Conservation (phyloP, 768 basidiomycete genomes). For the Leccinum boreale region DNA sequence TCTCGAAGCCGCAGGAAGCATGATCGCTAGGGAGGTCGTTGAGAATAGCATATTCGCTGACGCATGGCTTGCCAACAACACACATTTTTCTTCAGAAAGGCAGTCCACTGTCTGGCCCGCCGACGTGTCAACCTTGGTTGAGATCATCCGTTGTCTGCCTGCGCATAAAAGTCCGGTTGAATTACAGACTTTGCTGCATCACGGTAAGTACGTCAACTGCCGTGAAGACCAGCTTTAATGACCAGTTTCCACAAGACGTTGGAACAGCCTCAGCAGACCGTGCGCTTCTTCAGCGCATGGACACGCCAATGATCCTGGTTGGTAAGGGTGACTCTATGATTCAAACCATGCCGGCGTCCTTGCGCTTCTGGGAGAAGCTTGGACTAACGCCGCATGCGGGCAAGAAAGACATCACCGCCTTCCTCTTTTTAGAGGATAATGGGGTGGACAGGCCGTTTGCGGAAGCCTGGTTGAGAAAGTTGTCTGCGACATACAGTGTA, state of each 20-base stretch:
- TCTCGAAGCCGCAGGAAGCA: slow-evolving; percentile 62
- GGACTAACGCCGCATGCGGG: slow-evolving; percentile 71
- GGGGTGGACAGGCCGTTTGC: slow-evolving; percentile 46
- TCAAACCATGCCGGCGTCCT: slow-evolving; percentile 64
- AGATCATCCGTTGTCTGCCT: slow-evolving; percentile 31
- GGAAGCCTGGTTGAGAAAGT: slow-evolving; percentile 55
- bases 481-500: slow-evolving; percentile 59
- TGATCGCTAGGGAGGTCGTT: slow-evolving; percentile 65
- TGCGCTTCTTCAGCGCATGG: slow-evolving; percentile 32
- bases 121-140: slow-evolving; percentile 50
- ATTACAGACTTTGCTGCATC: slow-evolving; percentile 42
- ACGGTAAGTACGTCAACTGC: slow-evolving; percentile 25
- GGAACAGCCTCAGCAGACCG: slow-evolving; percentile 5
- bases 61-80: slow-evolving; percentile 52
- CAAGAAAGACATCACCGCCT: slow-evolving; percentile 64
- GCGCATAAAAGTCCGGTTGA: slow-evolving; percentile 41
- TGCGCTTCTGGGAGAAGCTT: slow-evolving; percentile 86
- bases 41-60: slow-evolving; percentile 71
- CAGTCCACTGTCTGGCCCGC: slow-evolving; percentile 51
- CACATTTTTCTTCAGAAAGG: slow-evolving; percentile 7
- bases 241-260: background rate
- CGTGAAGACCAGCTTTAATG: background rate
- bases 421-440: slow-evolving; percentile 65
- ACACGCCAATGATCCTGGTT: slow-evolving; percentile 59
- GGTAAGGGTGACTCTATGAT: slow-evolving; percentile 67